These are phyloP conservation scores for Periconia digitata DNA, from an alignment of 2,329 filamentous ascomycete species.

Conservation along the genomic window DNA sequence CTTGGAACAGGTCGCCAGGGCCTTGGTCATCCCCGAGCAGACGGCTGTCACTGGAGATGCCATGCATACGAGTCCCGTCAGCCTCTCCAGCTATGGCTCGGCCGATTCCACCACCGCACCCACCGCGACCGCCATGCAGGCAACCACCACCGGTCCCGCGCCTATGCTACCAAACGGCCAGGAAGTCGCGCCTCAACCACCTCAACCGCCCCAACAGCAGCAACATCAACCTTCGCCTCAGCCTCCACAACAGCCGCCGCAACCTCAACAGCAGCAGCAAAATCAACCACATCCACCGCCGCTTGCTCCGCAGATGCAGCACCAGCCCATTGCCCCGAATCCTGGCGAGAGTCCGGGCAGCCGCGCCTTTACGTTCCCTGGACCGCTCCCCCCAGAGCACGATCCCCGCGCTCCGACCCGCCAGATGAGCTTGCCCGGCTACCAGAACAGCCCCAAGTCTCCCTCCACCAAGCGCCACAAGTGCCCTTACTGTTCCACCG, in stretches of 20 bases:
- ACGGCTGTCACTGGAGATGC: constrained; percentile 42
- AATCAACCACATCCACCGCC: constrained; percentile 6
- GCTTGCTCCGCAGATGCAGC: constrained; percentile 19
- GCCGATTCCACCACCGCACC: constrained; percentile 50
- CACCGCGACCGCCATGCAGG: constrained; percentile 54
- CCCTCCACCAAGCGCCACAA: constrained; percentile 88
- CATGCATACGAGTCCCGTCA: constrained; percentile 56
- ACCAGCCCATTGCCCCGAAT: constrained; percentile 39
- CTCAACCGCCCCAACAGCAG: constrained; percentile 21
- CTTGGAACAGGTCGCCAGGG: constrained; percentile 50
- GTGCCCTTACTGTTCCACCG: constrained; percentile 93
- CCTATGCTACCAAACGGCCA: constrained; percentile 29
- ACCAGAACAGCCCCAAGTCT: constrained; percentile 64
- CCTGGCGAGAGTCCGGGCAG: constrained; percentile 44
- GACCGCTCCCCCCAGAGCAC: constrained; percentile 53
- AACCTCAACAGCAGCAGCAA: constrained; percentile 27
- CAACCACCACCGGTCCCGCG: constrained; percentile 50
- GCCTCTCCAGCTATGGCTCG: constrained; percentile 57
- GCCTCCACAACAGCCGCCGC: constrained; percentile 32
- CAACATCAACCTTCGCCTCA: constrained; percentile 8
- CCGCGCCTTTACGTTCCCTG: constrained; percentile 66
- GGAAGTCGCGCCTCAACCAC: constrained; percentile 41
- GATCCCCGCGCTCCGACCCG: constrained; percentile 55
- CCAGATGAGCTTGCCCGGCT: constrained; percentile 62
- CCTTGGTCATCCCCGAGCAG: constrained; percentile 52